Percentiles rank a stretch among this genome's conserved stretches.
Conservation (phyloP, 2,329 filamentous ascomycete genomes). For the Xylariaceae sp. region DNA sequence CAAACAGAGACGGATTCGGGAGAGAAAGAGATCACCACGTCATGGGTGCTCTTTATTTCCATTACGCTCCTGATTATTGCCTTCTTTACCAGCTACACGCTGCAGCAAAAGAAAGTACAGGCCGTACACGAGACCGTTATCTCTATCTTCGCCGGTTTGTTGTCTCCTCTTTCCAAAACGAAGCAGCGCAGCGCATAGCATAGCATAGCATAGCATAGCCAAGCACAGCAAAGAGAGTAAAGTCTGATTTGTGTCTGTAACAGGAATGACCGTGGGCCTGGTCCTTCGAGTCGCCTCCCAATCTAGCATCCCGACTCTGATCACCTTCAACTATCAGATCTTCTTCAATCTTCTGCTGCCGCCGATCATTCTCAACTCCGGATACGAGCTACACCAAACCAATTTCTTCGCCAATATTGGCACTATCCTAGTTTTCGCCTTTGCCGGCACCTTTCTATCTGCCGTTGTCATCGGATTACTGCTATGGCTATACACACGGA, state of each 20-base stretch:
- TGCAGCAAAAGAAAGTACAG: constrained; percentile 95
- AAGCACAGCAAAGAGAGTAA: constrained; percentile 5
- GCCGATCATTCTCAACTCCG: constrained; percentile 93
- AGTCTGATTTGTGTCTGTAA: constrained; percentile 11
- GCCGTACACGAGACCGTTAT: constrained; percentile 97
- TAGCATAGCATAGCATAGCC: background rate
- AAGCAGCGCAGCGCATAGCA: background rate
- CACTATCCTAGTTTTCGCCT: constrained; percentile 94
- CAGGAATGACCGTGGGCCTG: constrained; percentile 92
- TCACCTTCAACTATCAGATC: constrained; percentile 98
- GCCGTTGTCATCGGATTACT: constrained; percentile 89
- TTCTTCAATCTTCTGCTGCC: constrained; percentile 99
- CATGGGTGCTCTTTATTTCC: constrained; percentile 95
- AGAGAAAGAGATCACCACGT: constrained; percentile 89
- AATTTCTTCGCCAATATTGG: constrained; percentile 99
- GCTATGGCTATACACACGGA: constrained; percentile 79
- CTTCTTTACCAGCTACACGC: constrained; percentile 93
- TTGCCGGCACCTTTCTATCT: constrained; percentile 94
- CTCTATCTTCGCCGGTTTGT: constrained; percentile 85
- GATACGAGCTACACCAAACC: constrained; percentile 94
- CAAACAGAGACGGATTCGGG: constrained; percentile 66
- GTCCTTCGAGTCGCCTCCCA: constrained; percentile 76
- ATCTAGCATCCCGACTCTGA: constrained; percentile 78
- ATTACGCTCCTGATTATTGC: constrained; percentile 90
- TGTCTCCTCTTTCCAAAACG: background rate